Conservation (phyloP, 345 rosid genomes). For the Euphorbia peplus region DNA sequence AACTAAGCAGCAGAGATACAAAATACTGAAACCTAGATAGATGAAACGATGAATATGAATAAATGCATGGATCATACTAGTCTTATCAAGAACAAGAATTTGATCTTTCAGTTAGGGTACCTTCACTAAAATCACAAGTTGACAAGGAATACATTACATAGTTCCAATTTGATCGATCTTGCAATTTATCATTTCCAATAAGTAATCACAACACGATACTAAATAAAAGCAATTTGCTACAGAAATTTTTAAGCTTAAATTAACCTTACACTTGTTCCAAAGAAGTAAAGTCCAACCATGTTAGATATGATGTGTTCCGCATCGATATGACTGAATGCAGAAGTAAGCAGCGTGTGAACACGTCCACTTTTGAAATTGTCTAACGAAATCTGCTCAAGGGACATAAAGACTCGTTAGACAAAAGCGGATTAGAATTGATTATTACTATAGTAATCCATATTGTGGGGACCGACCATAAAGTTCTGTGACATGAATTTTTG, state of each 20-base stretch:
- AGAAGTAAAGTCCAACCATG: constrained; percentile 96
- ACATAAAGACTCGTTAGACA: constrained; percentile 25
- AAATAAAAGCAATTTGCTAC: constrained; percentile 2
- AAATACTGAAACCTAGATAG: not conserved
- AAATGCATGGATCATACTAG: not conserved
- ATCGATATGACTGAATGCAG: constrained; percentile 85
- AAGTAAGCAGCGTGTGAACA: constrained; percentile 65
- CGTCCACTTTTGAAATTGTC: constrained; percentile 67
- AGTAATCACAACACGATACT: not conserved
- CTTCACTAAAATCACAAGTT: too few relatives aligned
- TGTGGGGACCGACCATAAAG: constrained; percentile 64
- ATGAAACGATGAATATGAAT: not conserved
- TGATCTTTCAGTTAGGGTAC: too few relatives aligned
- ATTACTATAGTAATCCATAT: not conserved
- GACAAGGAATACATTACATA: not conserved
- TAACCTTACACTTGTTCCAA: constrained; percentile 60
- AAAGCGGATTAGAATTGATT: constrained; percentile 1
- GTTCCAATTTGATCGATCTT: not conserved
- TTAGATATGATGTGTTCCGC: constrained; percentile 58
- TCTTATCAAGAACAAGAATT: not conserved
- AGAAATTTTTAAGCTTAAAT: constrained; percentile 12
- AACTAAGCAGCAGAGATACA: not conserved
- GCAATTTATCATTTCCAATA: not conserved
- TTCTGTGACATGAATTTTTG: constrained; percentile 58
- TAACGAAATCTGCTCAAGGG: constrained; percentile 63